phyloP scores from a whole-genome alignment of 176 grass and related monocot genomes.

The Musa troglodytarum region DNA sequence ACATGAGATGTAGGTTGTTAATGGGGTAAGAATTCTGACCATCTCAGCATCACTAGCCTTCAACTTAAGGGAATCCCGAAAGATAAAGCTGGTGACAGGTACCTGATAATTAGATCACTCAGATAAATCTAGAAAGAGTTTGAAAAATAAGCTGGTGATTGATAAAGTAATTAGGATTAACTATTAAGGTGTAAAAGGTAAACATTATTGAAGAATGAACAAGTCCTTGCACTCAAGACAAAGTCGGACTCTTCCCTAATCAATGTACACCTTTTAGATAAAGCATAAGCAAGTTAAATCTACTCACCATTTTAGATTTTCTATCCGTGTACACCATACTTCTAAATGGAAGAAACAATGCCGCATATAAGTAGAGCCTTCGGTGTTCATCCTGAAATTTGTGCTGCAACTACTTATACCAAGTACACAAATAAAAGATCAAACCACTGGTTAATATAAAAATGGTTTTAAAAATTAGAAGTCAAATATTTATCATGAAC shows the following conservation, averaged over 20 bases:
- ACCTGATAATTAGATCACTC: conserved; percentile 36
- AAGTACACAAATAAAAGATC: not conserved
- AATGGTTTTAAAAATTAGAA: not conserved
- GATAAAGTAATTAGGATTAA: too few species aligned
- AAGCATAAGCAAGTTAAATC: not conserved
- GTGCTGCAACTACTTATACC: conserved; percentile 4
- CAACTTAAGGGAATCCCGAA: conserved; percentile 80
- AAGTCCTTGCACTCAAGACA: too few species aligned
- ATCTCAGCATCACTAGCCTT: conserved; percentile 72
- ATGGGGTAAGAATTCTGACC: conserved; percentile 37
- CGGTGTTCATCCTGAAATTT: conserved; percentile 69
- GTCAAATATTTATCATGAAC: too few species aligned
- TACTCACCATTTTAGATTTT: conserved; percentile 66
- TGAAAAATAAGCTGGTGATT: not conserved
- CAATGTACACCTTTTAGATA: not conserved
- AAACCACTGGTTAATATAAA: not conserved
- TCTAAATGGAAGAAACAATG: conserved; percentile 58
- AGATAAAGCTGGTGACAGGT: conserved; percentile 64
- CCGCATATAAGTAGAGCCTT: conserved; percentile 71
- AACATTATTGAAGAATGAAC: too few species aligned
- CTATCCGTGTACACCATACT: conserved; percentile 62
- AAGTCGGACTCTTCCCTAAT: not conserved
- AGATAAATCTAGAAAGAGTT: not conserved
- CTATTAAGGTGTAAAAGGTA: too few species aligned
- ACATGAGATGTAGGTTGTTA: conserved; percentile 1